A percentile compares a stretch with the other conserved stretches of the same genome.
Evolutionary conservation across 768 basidiomycete genomes (phyloP).

Genomic region (Tylopilus subfusipes): DNA sequence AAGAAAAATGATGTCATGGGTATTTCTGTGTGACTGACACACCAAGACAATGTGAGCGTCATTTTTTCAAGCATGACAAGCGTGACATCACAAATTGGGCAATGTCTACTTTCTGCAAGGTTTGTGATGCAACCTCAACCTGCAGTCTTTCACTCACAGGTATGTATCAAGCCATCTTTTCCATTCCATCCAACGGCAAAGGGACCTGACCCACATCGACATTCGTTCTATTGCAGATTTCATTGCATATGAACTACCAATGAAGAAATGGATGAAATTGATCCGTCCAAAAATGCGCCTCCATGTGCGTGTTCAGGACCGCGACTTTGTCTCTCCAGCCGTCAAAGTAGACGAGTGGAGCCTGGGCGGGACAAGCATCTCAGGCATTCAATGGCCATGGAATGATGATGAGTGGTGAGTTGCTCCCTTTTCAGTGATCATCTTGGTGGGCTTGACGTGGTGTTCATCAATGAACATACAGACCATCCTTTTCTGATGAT

Average conservation of each 20-base stretch:
- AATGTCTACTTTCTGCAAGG: no score
- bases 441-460: not conserved
- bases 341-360: conserved; percentile 8
- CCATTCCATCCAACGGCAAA: not conserved
- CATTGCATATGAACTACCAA: conserved; percentile 22
- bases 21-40: no score
- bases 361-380: not conserved
- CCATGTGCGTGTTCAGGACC: conserved; percentile 11
- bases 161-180: conserved; percentile 11
- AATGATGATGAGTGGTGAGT: conserved; percentile 14
- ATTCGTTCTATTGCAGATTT: conserved; percentile 21
- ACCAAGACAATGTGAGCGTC: no score
- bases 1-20: no score
- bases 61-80: no score
- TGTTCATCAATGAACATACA: conserved; percentile 4
- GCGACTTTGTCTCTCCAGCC: conserved; percentile 15
- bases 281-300: conserved; percentile 23
- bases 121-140: no score
- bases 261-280: conserved; percentile 17
- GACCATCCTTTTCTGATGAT: conserved; percentile 16
- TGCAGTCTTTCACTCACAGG: conserved; percentile 15
- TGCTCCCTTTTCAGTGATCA: not conserved
- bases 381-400: conserved; percentile 16
- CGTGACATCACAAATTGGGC: no score
- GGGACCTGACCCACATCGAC: not conserved